Evolutionary conservation across 2,329 filamentous ascomycete species (phyloP).

Genomic region (Arthrinium puccinioides): DNA sequence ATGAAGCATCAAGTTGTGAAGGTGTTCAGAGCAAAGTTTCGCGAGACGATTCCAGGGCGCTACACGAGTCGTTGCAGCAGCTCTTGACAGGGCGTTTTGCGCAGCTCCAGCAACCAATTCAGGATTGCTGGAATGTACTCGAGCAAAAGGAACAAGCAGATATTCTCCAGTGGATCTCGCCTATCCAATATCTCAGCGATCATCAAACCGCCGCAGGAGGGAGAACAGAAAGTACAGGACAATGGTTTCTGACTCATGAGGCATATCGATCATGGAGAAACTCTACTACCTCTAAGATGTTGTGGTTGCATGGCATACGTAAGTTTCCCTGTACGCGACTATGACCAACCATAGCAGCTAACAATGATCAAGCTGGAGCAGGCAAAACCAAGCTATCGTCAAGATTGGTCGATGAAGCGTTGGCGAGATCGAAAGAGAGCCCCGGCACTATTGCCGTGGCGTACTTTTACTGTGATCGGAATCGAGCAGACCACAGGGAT

Average conservation of each 20-base stretch:
- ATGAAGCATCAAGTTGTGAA: not conserved
- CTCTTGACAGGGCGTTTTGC: not conserved
- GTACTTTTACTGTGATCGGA: constrained; percentile 1
- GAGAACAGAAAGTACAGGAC: not conserved
- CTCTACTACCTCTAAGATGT: not conserved
- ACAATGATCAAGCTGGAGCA: not conserved
- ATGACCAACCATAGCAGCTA: not conserved
- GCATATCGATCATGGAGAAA: not conserved
- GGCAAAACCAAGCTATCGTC: not conserved
- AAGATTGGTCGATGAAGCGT: not conserved
- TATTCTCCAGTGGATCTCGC: not conserved
- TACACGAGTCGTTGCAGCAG: not conserved
- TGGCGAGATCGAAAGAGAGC: not conserved
- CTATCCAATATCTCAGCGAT: not conserved
- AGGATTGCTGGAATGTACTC: not conserved
- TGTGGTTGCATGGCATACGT: constrained; percentile 1
- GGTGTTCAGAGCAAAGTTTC: not conserved
- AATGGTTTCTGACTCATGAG: not conserved
- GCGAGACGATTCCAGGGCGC: not conserved
- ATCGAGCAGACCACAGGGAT: not conserved
- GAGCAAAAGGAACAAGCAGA: not conserved
- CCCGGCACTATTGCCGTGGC: not conserved
- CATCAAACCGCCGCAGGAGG: not conserved
- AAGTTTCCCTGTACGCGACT: not conserved
- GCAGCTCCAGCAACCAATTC: not conserved